A percentile compares a stretch with the other conserved stretches of the same genome.
Evolutionary conservation across 768 basidiomycete genomes (phyloP).

Genomic region (Pleurotus djamor): DNA sequence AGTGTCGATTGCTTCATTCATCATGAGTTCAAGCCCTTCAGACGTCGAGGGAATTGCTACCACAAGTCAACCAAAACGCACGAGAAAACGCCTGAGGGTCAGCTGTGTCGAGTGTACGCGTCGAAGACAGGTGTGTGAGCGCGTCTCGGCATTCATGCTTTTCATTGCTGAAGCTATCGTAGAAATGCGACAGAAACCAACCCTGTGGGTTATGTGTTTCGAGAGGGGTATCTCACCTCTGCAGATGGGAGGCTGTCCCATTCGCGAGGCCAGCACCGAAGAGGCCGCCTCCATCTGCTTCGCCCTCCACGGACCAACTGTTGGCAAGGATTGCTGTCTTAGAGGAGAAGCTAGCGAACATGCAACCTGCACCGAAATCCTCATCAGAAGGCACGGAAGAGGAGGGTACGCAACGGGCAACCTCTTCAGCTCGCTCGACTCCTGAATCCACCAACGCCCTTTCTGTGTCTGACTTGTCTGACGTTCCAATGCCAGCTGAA

Average conservation of each 20-base stretch:
- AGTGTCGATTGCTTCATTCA: too few species aligned
- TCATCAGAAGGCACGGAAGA: neutral
- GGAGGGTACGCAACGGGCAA: neutral
- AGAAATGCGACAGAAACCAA: conserved; percentile 52
- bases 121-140: conserved; percentile 42
- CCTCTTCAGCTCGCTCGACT: neutral
- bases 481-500: neutral
- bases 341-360: conserved; percentile 20
- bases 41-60: neutral
- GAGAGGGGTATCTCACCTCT: conserved; percentile 39
- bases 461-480: neutral
- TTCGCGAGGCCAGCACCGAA: conserved; percentile 36
- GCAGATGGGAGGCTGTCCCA: conserved; percentile 44
- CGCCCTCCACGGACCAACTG: conserved; percentile 15
- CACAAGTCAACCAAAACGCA: conserved; percentile 43
- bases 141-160: neutral
- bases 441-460: neutral
- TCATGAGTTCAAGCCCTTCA: neutral
- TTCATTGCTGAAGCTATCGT: conserved; percentile 2
- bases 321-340: conserved; percentile 22
- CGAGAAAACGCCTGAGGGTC: conserved; percentile 43
- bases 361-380: conserved; percentile 8
- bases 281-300: conserved; percentile 26
- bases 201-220: conserved; percentile 39
- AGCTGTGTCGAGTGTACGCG: conserved; percentile 59